A percentile compares a stretch with the other conserved stretches of the same genome.
These are phyloP conservation scores for Beauveria varroae DNA, from an alignment of 2,329 filamentous ascomycete species.

Conservation along the genomic window DNA sequence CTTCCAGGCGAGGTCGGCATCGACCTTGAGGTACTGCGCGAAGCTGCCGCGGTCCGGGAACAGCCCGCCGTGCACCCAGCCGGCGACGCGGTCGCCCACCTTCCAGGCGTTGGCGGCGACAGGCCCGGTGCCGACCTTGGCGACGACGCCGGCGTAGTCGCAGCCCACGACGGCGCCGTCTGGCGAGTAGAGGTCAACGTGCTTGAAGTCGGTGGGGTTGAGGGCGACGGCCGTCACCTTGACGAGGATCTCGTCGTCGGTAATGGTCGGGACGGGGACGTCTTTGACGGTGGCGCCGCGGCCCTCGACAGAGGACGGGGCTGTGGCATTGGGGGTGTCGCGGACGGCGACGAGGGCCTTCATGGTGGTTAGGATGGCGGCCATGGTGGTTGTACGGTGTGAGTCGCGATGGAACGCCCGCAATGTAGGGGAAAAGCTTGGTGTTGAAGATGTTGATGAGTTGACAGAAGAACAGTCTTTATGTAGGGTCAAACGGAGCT, in stretches of 20 bases:
- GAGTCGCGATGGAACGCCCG: background rate
- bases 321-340: background rate
- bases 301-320: background rate
- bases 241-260: slow-evolving; percentile 20
- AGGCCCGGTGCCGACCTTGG: slow-evolving; percentile 21
- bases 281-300: slow-evolving; percentile 6
- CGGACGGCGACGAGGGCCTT: slow-evolving; percentile 15
- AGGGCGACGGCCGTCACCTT: slow-evolving; percentile 23
- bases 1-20: slow-evolving; percentile 19
- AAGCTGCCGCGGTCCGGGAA: slow-evolving; percentile 20
- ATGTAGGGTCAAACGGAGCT: too few relatives aligned
- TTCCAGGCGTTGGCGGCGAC: slow-evolving; percentile 13
- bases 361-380: slow-evolving; percentile 11
- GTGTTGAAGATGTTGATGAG: background rate
- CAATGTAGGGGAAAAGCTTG: too few relatives aligned
- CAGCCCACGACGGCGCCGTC: slow-evolving; percentile 22
- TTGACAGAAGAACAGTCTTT: too few relatives aligned
- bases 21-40: slow-evolving; percentile 19
- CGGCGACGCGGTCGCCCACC: slow-evolving; percentile 18
- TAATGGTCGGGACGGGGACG: slow-evolving; percentile 12
- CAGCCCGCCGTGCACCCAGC: slow-evolving; percentile 19
- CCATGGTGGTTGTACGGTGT: background rate
- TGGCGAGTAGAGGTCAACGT: slow-evolving; percentile 22
- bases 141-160: slow-evolving; percentile 25
- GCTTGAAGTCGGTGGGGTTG: slow-evolving; percentile 25